Conservation (phyloP, 805 yeast genomes). For the Jamesozyma jinghongensis region DNA sequence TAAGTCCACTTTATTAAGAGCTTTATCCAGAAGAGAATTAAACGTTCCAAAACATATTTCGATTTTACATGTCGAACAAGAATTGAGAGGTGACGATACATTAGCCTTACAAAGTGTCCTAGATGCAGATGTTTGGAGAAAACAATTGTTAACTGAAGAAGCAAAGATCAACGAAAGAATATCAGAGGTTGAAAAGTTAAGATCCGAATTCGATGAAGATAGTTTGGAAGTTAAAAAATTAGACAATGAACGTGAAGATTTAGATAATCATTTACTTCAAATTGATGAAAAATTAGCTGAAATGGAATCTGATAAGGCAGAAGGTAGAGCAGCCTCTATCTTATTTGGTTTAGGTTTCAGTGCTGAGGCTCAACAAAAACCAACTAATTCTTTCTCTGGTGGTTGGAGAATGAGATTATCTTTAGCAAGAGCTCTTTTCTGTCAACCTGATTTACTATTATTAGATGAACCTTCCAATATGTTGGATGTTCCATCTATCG, state of each 20-base stretch:
- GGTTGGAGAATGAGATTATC: slow-evolving; percentile 99
- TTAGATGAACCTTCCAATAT: slow-evolving; percentile 99
- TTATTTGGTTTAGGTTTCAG: slow-evolving; percentile 91
- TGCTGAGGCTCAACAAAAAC: slow-evolving; percentile 67
- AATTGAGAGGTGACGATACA: slow-evolving; percentile 86
- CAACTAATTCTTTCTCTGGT: slow-evolving; percentile 93
- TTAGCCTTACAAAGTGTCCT: slow-evolving; percentile 89
- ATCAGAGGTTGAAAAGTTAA: slow-evolving; percentile 60
- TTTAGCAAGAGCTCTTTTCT: slow-evolving; percentile 94
- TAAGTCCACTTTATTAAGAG: slow-evolving; percentile 87
- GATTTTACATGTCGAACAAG: slow-evolving; percentile 95
- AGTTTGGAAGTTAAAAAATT: slow-evolving; percentile 65
- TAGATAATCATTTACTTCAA: slow-evolving; percentile 68
- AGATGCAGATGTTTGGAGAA: slow-evolving; percentile 99
- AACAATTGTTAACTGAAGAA: slow-evolving; percentile 74
- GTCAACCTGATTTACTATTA: slow-evolving; percentile 87
- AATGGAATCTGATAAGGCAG: slow-evolving; percentile 97
- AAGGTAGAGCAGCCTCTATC: slow-evolving; percentile 91
- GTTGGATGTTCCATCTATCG: slow-evolving; percentile 99
- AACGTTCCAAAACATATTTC: slow-evolving; percentile 93
- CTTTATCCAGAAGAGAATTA: slow-evolving; percentile 87
- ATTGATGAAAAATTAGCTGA: slow-evolving; percentile 76
- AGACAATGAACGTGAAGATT: slow-evolving; percentile 84
- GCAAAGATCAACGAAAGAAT: slow-evolving; percentile 62
- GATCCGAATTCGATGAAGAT: slow-evolving; percentile 65